phyloP scores from a whole-genome alignment of 2,329 filamentous ascomycete genomes.

The Setomelanomma holmii region DNA sequence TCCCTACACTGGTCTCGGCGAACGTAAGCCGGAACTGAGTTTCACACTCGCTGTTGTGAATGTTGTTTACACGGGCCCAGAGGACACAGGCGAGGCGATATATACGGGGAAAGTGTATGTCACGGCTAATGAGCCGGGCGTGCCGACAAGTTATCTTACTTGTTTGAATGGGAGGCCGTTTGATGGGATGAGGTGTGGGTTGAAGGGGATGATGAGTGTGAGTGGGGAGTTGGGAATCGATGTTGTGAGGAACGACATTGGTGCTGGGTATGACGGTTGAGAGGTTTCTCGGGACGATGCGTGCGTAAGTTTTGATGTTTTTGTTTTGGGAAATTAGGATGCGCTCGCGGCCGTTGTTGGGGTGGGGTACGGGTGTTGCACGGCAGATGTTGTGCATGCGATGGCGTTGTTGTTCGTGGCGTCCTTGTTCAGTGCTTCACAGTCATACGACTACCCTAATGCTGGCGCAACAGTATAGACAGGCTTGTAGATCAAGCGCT shows the following conservation, averaged over 20 bases:
- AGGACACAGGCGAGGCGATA: background rate
- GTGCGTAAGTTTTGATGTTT: background rate
- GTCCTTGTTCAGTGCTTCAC: constrained; percentile 1
- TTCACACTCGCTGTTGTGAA: constrained; percentile 11
- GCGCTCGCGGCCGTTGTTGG: background rate
- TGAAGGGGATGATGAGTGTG: constrained; percentile 18
- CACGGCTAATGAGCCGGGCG: constrained; percentile 21
- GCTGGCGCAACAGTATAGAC: no score
- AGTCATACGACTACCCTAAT: no score
- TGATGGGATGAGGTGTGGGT: constrained; percentile 22
- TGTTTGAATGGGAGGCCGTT: constrained; percentile 20
- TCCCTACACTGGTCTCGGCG: background rate
- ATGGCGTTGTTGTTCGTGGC: constrained; percentile 4
- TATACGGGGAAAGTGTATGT: constrained; percentile 8
- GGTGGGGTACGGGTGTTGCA: constrained; percentile 9
- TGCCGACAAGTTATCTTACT: constrained; percentile 21
- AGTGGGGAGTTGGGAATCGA: constrained; percentile 7
- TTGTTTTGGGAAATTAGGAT: constrained; percentile 4
- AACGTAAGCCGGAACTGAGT: constrained; percentile 11
- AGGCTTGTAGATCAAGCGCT: no score
- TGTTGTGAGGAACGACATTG: background rate
- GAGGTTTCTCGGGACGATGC: no score
- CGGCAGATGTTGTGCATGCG: constrained; percentile 16
- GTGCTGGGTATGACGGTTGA: background rate
- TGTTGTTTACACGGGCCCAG: background rate